phyloP scores from a whole-genome alignment of 257 asterid genomes.

The Solanum tacnaense region DNA sequence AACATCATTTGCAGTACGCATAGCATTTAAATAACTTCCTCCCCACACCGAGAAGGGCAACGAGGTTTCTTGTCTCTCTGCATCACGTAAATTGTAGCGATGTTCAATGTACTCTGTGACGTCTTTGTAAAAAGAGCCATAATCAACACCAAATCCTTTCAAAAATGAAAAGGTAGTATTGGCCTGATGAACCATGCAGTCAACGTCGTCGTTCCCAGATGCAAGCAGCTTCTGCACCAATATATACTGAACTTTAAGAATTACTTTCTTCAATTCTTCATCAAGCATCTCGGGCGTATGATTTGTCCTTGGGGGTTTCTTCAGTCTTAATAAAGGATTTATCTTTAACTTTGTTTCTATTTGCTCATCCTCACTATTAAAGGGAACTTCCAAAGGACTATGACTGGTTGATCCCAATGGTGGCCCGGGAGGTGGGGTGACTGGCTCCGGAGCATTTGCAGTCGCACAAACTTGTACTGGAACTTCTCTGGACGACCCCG shows the following conservation, averaged over 20 bases:
- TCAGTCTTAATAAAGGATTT: background rate
- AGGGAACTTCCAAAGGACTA: background rate
- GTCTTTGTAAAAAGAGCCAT: background rate
- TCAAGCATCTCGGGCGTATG: background rate
- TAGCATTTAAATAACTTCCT: background rate
- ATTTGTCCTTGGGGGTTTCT: background rate
- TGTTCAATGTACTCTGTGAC: background rate
- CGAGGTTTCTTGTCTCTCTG: background rate
- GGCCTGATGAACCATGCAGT: background rate
- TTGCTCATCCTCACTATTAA: background rate
- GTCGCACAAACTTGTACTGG: background rate
- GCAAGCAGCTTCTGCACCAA: background rate
- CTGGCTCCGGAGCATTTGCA: background rate
- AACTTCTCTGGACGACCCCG: background rate
- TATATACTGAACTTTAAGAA: background rate
- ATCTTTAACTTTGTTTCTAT: background rate
- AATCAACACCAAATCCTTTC: background rate
- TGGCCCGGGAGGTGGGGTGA: background rate
- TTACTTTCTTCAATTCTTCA: background rate
- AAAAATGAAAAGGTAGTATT: background rate
- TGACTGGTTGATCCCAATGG: background rate
- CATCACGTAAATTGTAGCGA: background rate
- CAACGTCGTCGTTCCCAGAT: background rate
- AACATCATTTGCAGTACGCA: background rate
- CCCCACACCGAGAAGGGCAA: background rate